Conservation (phyloP, 2,329 filamentous ascomycete species). For the Podosphaera xanthii region DNA sequence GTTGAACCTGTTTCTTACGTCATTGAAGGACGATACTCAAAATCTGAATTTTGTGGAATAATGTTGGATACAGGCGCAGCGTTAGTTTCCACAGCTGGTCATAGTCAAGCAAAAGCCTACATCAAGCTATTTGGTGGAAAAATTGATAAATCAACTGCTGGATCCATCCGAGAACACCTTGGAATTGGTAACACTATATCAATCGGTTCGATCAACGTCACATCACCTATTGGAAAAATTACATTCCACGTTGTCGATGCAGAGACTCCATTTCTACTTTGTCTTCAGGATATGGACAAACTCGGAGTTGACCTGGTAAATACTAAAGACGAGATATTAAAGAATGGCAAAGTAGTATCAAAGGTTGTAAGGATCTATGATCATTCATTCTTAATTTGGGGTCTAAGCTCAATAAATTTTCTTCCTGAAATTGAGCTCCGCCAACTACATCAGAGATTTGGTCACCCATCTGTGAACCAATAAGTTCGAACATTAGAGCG, state of each 20-base stretch:
- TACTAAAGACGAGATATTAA: not conserved
- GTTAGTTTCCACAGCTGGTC: not conserved
- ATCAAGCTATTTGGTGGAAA: not conserved
- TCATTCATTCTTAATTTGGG: too few relatives aligned
- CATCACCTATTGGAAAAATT: too few relatives aligned
- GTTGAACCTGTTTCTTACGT: not conserved
- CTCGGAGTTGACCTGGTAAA: not conserved
- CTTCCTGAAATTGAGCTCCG: too few relatives aligned
- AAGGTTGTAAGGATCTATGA: too few relatives aligned
- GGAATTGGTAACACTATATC: too few relatives aligned
- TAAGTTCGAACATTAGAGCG: not conserved
- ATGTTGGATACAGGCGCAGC: not conserved
- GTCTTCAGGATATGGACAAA: too few relatives aligned
- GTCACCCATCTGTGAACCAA: not conserved
- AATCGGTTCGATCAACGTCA: too few relatives aligned
- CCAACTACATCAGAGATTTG: not conserved
- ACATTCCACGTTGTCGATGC: too few relatives aligned
- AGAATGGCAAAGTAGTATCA: not conserved
- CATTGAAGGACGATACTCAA: not conserved
- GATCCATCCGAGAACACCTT: too few relatives aligned
- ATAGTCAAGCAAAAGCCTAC: not conserved
- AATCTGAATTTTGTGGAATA: not conserved
- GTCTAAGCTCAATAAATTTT: too few relatives aligned
- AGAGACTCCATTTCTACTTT: too few relatives aligned
- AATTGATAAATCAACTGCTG: not conserved